Percentiles rank a stretch among this genome's conserved stretches.
These are phyloP conservation scores for Colletotrichum lini DNA, from an alignment of 2,329 filamentous ascomycete species.

Conservation along the genomic window DNA sequence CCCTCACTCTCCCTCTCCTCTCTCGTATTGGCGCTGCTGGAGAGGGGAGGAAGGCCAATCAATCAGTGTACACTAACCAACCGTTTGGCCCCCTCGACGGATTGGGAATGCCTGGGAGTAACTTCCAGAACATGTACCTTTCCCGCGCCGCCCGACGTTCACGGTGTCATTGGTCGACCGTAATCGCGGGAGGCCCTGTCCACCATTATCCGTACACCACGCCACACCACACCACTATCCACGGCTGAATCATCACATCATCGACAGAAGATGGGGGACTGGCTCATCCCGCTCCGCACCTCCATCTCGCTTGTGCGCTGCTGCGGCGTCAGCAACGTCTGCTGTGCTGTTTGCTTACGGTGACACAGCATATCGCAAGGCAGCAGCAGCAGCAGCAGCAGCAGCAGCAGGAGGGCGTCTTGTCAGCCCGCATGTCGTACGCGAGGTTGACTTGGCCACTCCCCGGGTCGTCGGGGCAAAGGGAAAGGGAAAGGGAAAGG, in stretches of 20 bases:
- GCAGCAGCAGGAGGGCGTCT: neutral
- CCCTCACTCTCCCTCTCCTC: neutral
- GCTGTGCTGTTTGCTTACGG: slow-evolving; percentile 28
- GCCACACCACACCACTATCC: no score
- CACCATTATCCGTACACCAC: neutral
- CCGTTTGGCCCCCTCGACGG: neutral
- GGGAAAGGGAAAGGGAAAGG: neutral
- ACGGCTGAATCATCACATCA: neutral
- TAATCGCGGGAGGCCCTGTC: neutral
- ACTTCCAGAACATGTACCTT: slow-evolving; percentile 30
- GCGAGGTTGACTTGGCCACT: neutral
- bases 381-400: slow-evolving; percentile 4
- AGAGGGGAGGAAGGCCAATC: neutral
- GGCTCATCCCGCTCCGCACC: slow-evolving; percentile 35
- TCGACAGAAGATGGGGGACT: neutral
- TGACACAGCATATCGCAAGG: slow-evolving; percentile 28
- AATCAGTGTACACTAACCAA: neutral
- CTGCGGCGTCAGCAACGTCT: slow-evolving; percentile 9
- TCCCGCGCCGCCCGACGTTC: neutral
- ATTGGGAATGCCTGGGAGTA: neutral
- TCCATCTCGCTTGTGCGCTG: neutral
- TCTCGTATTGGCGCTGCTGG: neutral
- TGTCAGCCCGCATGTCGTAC: slow-evolving; percentile 18
- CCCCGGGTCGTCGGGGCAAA: no score
- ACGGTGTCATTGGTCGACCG: slow-evolving; percentile 1